Conservation (phyloP, 2,329 filamentous ascomycete species). For the Emergomyces africanus region DNA sequence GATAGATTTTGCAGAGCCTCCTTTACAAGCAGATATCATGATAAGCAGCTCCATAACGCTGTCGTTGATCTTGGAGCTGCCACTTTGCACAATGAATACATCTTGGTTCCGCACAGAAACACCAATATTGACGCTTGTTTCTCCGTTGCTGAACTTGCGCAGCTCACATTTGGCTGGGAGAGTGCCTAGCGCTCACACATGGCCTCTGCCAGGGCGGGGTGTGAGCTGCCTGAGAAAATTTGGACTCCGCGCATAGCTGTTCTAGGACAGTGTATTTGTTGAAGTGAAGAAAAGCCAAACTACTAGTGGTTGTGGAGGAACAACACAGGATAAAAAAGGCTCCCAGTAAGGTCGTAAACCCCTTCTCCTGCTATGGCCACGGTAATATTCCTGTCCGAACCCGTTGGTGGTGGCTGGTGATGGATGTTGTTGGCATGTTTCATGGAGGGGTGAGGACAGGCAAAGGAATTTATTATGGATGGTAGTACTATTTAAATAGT, state of each 20-base stretch:
- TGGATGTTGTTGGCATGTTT: not conserved
- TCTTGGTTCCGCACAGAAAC: slow-evolving; percentile 84
- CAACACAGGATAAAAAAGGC: not conserved
- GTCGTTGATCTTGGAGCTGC: slow-evolving; percentile 92
- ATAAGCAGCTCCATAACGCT: slow-evolving; percentile 98
- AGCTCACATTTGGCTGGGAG: slow-evolving; percentile 47
- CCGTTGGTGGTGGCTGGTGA: not conserved
- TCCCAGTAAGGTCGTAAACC: not conserved
- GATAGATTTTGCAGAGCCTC: slow-evolving; percentile 90
- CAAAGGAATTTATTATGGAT: too few species aligned
- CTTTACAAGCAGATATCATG: slow-evolving; percentile 98
- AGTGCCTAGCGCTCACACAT: slow-evolving; percentile 55
- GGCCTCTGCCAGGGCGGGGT: slow-evolving; percentile 49
- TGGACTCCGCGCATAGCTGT: slow-evolving; percentile 48
- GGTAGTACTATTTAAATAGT: too few species aligned
- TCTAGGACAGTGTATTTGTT: not conserved
- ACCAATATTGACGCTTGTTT: slow-evolving; percentile 56
- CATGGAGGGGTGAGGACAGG: not conserved
- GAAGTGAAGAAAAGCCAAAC: not conserved
- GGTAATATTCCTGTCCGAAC: not conserved
- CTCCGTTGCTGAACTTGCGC: slow-evolving; percentile 56
- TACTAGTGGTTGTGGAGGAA: not conserved
- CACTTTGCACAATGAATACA: slow-evolving; percentile 97
- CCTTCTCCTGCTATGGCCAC: not conserved
- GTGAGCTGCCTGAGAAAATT: slow-evolving; percentile 55